Conservation (phyloP, 176 grass and related monocot genomes). For the Phoenix roebelenii region DNA sequence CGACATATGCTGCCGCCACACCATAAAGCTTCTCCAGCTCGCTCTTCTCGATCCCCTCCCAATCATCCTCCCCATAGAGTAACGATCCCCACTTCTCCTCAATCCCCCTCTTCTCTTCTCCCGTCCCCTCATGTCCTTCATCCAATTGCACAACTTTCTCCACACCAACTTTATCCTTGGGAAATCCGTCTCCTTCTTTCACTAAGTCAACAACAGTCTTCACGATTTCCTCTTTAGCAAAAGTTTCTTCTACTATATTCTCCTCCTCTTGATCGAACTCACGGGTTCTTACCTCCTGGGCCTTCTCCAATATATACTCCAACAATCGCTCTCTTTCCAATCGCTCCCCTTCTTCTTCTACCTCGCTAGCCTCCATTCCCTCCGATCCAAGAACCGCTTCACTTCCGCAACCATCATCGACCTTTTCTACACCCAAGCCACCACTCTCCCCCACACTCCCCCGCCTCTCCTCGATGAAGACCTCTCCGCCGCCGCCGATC, state of each 20-base stretch:
- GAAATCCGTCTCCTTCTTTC: background rate
- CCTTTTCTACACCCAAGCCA: background rate
- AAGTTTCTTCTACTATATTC: too few species aligned
- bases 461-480: background rate
- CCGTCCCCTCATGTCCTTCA: background rate
- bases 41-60: constrained; percentile 22
- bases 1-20: constrained; percentile 23
- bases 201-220: too few species aligned
- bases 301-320: too few species aligned
- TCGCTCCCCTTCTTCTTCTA: too few species aligned
- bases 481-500: background rate
- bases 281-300: too few species aligned
- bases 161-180: background rate
- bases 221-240: too few species aligned
- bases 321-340: too few species aligned
- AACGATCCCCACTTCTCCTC: constrained; percentile 7
- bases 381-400: background rate
- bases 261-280: too few species aligned
- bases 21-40: constrained; percentile 33
- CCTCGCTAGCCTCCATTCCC: too few species aligned
- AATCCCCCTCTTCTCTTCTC: background rate
- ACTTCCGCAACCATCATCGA: background rate
- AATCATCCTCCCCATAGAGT: constrained; percentile 22
- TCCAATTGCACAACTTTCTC: constrained; percentile 9
- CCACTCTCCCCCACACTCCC: background rate